Percentiles rank a stretch among this genome's conserved stretches.
phyloP scores from a whole-genome alignment of 2,329 filamentous ascomycete genomes.

The Mycocentrospora acerina region DNA sequence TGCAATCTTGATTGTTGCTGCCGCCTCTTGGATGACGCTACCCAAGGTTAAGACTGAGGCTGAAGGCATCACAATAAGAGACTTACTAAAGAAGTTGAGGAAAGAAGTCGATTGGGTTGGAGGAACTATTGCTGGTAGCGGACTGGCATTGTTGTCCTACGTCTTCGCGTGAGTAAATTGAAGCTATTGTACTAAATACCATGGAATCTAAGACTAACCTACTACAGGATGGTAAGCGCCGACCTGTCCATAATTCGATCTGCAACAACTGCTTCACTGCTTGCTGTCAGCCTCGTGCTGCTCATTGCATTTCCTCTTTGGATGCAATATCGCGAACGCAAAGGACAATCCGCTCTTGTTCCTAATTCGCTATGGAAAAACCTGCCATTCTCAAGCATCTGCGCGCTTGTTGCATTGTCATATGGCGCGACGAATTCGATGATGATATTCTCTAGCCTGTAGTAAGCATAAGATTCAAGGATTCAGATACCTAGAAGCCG shows the following conservation, averaged over 20 bases:
- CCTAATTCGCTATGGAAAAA: conserved; percentile 56
- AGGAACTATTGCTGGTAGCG: conserved; percentile 24
- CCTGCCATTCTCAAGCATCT: conserved; percentile 56
- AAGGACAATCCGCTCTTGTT: conserved; percentile 24
- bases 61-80: conserved; percentile 9
- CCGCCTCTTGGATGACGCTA: conserved; percentile 30
- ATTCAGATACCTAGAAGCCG: neutral
- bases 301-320: conserved; percentile 30
- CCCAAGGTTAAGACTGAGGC: conserved; percentile 19
- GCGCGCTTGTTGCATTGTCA: too few relatives aligned
- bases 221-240: conserved; percentile 22
- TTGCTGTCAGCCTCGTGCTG: conserved; percentile 24
- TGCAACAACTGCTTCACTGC: conserved; percentile 21
- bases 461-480: conserved; percentile 29
- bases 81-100: conserved; percentile 25
- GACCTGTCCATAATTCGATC: conserved; percentile 25
- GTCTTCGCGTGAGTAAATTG: conserved; percentile 24
- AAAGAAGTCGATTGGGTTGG: conserved; percentile 26
- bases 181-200: neutral
- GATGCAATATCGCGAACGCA: conserved; percentile 30
- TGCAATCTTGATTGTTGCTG: conserved; percentile 38
- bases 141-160: conserved; percentile 24
- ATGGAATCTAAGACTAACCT: conserved; percentile 12
- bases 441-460: too few relatives aligned
- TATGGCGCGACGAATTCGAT: too few relatives aligned